Evolutionary conservation across 2,329 filamentous ascomycete species (phyloP).

Genomic region (Diplodia corticola): DNA sequence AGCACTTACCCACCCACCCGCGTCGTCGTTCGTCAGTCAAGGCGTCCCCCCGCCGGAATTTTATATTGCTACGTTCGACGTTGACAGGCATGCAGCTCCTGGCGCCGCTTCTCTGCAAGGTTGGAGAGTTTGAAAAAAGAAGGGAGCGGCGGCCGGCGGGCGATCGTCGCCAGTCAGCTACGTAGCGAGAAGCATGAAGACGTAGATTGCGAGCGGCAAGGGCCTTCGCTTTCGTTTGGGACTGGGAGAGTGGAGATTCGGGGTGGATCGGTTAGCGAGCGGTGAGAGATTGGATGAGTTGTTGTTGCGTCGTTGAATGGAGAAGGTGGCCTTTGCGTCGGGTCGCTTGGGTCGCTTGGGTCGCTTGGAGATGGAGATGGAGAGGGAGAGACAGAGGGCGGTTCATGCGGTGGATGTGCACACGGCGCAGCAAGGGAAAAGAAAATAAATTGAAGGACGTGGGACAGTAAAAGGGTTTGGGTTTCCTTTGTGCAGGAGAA

Average conservation of each 20-base stretch:
- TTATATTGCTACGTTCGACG: constrained; percentile 13
- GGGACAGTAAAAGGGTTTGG: too few relatives aligned
- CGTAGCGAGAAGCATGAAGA: not conserved
- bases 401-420: too few relatives aligned
- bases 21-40: not conserved
- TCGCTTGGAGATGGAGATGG: too few relatives aligned
- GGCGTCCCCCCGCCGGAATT: not conserved
- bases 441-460: too few relatives aligned
- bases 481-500: too few relatives aligned
- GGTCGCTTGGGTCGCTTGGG: too few relatives aligned
- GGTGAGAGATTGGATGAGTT: too few relatives aligned
- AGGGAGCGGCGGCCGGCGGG: not conserved
- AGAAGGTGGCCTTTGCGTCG: not conserved
- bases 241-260: not conserved
- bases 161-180: not conserved
- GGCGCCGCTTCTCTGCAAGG: not conserved
- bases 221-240: not conserved
- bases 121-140: too few relatives aligned
- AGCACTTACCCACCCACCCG: too few relatives aligned
- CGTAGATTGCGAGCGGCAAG: not conserved
- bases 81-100: constrained; percentile 1
- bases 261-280: not conserved
- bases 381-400: too few relatives aligned
- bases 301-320: not conserved
- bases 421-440: too few relatives aligned